Evolutionary conservation across 371 early-diverging fungal genomes (phyloP), one percentile per base, ranked within the genome.

Genomic region (Mortierella sp.): DNA sequence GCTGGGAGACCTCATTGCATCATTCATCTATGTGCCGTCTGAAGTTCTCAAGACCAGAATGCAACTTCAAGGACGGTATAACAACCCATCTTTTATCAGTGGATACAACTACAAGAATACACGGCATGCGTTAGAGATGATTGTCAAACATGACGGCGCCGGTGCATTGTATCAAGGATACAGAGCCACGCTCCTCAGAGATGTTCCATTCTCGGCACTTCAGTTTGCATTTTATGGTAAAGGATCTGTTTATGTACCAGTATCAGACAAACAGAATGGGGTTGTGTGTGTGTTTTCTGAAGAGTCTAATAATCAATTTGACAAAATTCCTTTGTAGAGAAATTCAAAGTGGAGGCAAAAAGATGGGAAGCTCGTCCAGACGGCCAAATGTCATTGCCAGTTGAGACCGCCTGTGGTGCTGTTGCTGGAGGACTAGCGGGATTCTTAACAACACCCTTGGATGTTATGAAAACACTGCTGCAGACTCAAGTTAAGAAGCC

Each of bases 31-130:
- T 85, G 95, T 95, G 0, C 94, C 94, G 6, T 92, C 92, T 0
- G 94, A 94, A 78, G 94, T 94, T 5, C 71, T 95, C 47, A 95
- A 95, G 78, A 94, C 94, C 1, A 86, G 95, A 62, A 84, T 95
- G 86, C 95, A 95, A 73, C 78, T 95, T 32, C 95, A 95, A 67
- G 95, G 95, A 11, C 86, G 90, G 68, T 93, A 93, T 72, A 93
- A 93, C 64, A 94, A 94, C 78, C 92, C 94, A 24, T 89, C 93
- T 64, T 92, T 92, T 75, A 85, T 92, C 51, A 92, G 93, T 45
- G 92, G 90, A 70, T 92, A 93, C 75, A 94, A 94, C 71, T 94
- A 95, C 77, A 86, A 86, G 72, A 89, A 86, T 70, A 92, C 91
- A 66, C 90, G 88, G 87, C 90, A 94, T 80, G 95, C 95, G 28